Base-by-base conservation (phyloP, 352 stramenopile genomes). In the Hyaloperonospora brassicae region DNA sequence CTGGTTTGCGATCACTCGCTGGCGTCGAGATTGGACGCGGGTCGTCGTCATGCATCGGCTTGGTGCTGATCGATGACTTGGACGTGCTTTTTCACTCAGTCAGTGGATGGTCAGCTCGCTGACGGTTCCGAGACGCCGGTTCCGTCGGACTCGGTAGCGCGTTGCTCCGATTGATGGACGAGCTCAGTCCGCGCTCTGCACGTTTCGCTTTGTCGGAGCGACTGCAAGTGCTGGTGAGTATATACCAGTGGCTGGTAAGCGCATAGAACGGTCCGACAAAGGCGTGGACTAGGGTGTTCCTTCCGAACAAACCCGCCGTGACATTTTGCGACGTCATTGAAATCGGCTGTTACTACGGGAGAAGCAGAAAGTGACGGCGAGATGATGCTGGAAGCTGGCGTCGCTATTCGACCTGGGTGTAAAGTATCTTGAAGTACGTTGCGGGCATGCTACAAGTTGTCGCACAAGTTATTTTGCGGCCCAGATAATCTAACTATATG, bases 1-100 rank as follows among this genome's bases (percentile, higher is more conserved):
- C 66, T 0, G 24, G 51, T 0, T 58, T 74, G 24, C 52, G 34
- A 17, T 24, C 23, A 5, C n/a, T 64, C n/a, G 42, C 4, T 50
- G 36, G 34, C 12, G 22, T 17, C 22, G 24, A 59, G 9, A 41
- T 13, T 11, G 34, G 34, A 14, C 13, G 57, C 13, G n/a, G 17
- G 9, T 38, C 48, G 21, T 47, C 53, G 40, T 55, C 23, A 21
- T 64, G 46, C 44, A 38, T 38, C 0, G 73, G 77, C 10, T 73
- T 86, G 12, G 48, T 89, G 21, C 38, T 89, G 35, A 68, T 92
- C 51, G 82, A 92, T 61, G 76, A 92, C 30, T 52, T 87, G 31
- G 72, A 87, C 41, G 70, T 69, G 36, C 69, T 89, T 41, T 89
- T 92, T 55, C 64, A 75, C n/a, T n/a, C n/a, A n/a, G 48, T 59